These are phyloP conservation scores for Penicillium verrucosum DNA, from an alignment of 2,329 filamentous ascomycete genomes.

Conservation along the genomic window DNA sequence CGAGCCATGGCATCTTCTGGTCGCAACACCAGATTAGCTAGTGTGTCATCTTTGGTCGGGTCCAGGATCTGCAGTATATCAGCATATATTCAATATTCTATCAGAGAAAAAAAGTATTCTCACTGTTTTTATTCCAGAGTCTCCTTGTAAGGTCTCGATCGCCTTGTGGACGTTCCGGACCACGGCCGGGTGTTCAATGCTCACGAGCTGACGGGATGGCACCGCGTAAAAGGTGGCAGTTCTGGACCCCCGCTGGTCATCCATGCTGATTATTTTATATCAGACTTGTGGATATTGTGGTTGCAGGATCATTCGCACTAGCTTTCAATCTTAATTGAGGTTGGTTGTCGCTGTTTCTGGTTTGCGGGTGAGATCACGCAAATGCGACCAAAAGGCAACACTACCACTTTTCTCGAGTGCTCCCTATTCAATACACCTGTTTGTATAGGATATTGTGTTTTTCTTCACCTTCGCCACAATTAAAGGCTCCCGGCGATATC, in stretches of 20 bases:
- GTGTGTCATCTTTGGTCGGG: constrained; percentile 45
- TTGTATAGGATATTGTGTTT: neutral
- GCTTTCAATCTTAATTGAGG: neutral
- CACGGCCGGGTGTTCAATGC: constrained; percentile 66
- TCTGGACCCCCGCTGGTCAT: constrained; percentile 19
- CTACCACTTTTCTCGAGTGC: neutral
- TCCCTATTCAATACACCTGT: neutral
- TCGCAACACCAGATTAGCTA: constrained; percentile 69
- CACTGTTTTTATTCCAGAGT: constrained; percentile 54
- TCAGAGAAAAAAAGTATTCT: neutral
- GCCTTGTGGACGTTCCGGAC: constrained; percentile 63
- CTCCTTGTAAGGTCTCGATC: constrained; percentile 60
- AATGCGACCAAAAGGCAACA: neutral
- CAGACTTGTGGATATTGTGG: neutral
- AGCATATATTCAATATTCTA: constrained; percentile 3
- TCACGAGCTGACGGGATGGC: constrained; percentile 53
- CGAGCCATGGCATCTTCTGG: constrained; percentile 76
- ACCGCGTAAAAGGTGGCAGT: constrained; percentile 51
- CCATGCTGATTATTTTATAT: constrained; percentile 16
- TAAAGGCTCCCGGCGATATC: neutral
- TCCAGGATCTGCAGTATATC: constrained; percentile 43
- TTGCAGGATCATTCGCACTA: constrained; percentile 2
- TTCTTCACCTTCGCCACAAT: neutral
- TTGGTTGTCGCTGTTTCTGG: neutral
- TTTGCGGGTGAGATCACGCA: neutral